A percentile compares a stretch with the other conserved stretches of the same genome.
Evolutionary conservation across 176 grass and related monocot species (phyloP).

Genomic region (Carex cristatella): DNA sequence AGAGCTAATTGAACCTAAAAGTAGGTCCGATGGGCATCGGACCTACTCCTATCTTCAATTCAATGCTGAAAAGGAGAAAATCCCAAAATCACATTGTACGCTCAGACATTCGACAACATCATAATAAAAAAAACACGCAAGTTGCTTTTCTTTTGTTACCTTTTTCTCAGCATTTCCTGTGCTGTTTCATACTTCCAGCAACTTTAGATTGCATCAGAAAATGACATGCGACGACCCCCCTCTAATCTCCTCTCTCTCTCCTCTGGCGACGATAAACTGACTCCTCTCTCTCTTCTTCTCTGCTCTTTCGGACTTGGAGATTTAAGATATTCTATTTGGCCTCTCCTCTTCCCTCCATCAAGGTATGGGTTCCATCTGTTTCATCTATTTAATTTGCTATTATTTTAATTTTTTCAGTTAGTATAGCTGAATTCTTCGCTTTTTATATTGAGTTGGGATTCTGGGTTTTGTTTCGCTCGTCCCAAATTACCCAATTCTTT

Average conservation of each 20-base stretch:
- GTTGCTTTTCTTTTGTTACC: not conserved
- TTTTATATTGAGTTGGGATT: not conserved
- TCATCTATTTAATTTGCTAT: not conserved
- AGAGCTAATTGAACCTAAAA: no score
- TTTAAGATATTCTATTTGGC: not conserved
- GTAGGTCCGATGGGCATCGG: no score
- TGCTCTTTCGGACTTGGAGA: not conserved
- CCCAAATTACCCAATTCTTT: not conserved
- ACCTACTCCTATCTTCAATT: not conserved
- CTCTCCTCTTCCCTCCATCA: not conserved
- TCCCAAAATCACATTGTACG: not conserved
- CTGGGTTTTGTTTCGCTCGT: not conserved
- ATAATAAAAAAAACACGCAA: not conserved
- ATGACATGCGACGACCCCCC: not conserved
- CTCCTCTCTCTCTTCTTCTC: not conserved
- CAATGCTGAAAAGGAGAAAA: not conserved
- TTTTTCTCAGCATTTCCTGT: not conserved
- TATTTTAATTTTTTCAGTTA: conserved; percentile 5
- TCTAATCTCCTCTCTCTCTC: not conserved
- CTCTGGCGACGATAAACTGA: not conserved
- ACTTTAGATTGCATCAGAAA: not conserved
- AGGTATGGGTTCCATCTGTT: conserved; percentile 7
- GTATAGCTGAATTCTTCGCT: not conserved
- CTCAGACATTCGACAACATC: not conserved
- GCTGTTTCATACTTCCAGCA: not conserved